Base-by-base conservation (phyloP, 2,329 filamentous ascomycete genomes). In the Hypoxylon sp. region DNA sequence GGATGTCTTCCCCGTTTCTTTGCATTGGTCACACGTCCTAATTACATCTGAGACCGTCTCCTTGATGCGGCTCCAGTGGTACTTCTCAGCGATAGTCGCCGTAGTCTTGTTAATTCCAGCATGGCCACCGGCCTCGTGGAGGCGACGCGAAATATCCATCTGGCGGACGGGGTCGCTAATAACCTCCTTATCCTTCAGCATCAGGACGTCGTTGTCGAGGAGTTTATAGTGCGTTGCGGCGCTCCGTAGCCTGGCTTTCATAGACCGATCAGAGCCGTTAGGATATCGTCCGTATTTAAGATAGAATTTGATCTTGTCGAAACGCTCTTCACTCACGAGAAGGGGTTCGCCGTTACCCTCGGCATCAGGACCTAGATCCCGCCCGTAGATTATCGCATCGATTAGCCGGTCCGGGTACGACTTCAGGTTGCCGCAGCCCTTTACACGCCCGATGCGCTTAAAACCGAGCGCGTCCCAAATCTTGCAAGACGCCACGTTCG, bases 81-180 rank as follows among this genome's bases (percentile, higher is more conserved):
- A 98, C 76, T 91, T 92, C 77, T 98, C 93, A 10, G 95, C 93
- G 75, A 99, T 97, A 19, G 90, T 91, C 19, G 95, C 94, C 0
- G 95, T 98, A 0, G 95, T 98, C 83, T 98, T 98, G 84, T 99
- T 99, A 84, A 98, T 98, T 56, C 96, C 96, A 5, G 92, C 93
- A 77, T 99, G 96, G 45, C 90, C 86, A 61, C 82, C 80, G 63
- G 85, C 81, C 58, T 89, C 84, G 80, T 99, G 96, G 38, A 94
- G 86, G 63, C 86, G 84, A 49, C 92, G 86, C 11, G 94, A 93
- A 74, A 98, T 96, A 66, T 96, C 93, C 79, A 97, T 97, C 82
- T 99, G 96, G 71, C 90, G 89, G 75, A 92, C 89, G 11, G 94
- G 93, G 79, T 98, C 94, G 25, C 93, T 92, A 68, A 99, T 93